Base-by-base conservation (phyloP, 148 eudicot species). In the Fagopyrum homotropicum region DNA sequence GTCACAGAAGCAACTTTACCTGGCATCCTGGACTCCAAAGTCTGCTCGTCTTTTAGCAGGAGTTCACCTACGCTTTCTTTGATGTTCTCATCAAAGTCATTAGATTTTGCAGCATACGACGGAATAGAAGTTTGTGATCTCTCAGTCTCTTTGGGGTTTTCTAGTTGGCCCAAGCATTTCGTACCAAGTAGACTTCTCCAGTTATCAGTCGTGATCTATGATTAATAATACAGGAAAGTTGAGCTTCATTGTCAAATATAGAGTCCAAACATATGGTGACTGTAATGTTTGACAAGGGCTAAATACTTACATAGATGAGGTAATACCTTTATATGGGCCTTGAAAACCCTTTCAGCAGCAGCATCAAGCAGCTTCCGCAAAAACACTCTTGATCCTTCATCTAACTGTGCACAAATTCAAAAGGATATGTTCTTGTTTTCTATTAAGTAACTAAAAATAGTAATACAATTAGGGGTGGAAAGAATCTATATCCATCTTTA, bases 151-250 rank as follows among this genome's bases (percentile, higher is more conserved):
- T 63, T 63, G 7, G 45, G 14, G 29, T 63, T 15, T 63, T 35
- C 69, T 12, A 35, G 45, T 63, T 57, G 63, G 9, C 29, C 63
- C 30, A 63, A 63, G 45, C 45, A 10, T 11, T 35, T 10, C 1
- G 69, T 63, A 10, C 45, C 69, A 63, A 29, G 69, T 35, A 63
- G 45, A 63, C 69, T 63, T 45, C 69, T 30, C 69, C 69, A 63
- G 16, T 11, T 63, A 30, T 63, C 69, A 11, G 69, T 16, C 44
- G 29, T 63, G 15, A 63, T 35, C 69, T 63, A 35, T 30, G 12
- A 35, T 0, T 4, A 63, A 2, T 6, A 12, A 63, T 4, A 63
- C 69, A 63, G 7, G n/a, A 9, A 4, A 52, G 17, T 8, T 52
- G n/a, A 52, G 5, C 19, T 52, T 52, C 57, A 52, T 52, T 52